Base-by-base conservation (phyloP, 1,139 yeast genomes). In the Saccharomyces hybrid region DNA sequence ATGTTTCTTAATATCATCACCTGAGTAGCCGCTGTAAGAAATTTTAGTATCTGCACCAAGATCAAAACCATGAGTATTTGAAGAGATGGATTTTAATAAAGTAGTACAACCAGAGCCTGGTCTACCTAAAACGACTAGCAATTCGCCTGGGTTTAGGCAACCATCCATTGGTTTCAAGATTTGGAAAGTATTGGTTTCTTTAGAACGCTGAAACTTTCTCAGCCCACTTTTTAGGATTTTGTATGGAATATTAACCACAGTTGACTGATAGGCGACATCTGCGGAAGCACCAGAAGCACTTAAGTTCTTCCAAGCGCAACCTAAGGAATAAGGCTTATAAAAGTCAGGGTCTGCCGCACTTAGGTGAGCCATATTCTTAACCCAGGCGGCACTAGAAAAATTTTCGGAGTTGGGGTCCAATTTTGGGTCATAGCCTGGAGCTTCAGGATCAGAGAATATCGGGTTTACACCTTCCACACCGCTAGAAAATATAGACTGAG, bases 41-140 rank as follows among this genome's bases (percentile, higher is more conserved):
- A 75, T 65, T 28, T 59, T 52, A 2, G 62, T 49, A 25, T 59
- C 64, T 34, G 74, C 68, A 53, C 76, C 82, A 48, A 85, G 64
- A 46, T 79, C 71, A 66, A 84, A 85, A 52, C 91, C 93, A 66
- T 83, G 80, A 5, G 90, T 84, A 59, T 82, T 80, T 47, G 84
- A 71, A 11, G 88, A 78, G 57, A 85, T 76, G 0, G 91, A 78
- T 64, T 84, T 85, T 63, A 86, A 71, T 51, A 85, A 76, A 2
- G 95, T 85, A 1, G 93, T 79, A 70, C 93, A 86, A 54, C 95
- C 95, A 34, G 88, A 80, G 66, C 91, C 91, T 0, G 91, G 91
- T 67, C 89, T 79, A 52, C 91, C 91, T 34, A 85, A 71, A 2
- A 85, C 91, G 51, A 85, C 88, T 6, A 86, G 79, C 51, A 85